Conservation (phyloP, 2,329 filamentous ascomycete species). For the Xylariaceae sp. region DNA sequence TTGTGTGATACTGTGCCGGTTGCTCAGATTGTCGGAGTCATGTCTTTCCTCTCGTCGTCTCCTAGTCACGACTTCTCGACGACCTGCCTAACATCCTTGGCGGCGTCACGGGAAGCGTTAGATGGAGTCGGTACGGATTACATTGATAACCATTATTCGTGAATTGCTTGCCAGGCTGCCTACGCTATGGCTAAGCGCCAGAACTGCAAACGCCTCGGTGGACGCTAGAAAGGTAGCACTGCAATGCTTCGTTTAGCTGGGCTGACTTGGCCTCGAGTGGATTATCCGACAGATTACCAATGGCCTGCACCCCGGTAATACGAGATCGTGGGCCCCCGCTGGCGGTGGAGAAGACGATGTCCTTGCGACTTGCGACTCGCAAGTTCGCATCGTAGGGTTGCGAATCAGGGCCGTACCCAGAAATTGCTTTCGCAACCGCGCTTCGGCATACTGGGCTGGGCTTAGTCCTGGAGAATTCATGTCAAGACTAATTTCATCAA, state of each 20-base stretch:
- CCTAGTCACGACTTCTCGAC: no score
- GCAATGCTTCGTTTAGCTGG: neutral
- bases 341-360: neutral
- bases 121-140: no score
- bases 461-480: neutral
- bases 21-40: no score
- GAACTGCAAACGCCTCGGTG: no score
- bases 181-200: no score
- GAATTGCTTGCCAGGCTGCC: no score
- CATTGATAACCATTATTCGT: no score
- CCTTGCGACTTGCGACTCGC: neutral
- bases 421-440: neutral
- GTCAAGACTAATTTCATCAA: no score
- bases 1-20: no score
- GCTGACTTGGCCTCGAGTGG: neutral
- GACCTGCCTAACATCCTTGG: no score
- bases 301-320: neutral
- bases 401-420: neutral
- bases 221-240: neutral
- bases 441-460: neutral
- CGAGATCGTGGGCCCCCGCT: neutral
- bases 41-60: no score
- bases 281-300: neutral
- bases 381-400: neutral
- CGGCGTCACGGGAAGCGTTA: no score